Evolutionary conservation across 2,329 filamentous ascomycete genomes (phyloP), one percentile per base, ranked within the genome.

Genomic region (Daldinia eschscholtzii): DNA sequence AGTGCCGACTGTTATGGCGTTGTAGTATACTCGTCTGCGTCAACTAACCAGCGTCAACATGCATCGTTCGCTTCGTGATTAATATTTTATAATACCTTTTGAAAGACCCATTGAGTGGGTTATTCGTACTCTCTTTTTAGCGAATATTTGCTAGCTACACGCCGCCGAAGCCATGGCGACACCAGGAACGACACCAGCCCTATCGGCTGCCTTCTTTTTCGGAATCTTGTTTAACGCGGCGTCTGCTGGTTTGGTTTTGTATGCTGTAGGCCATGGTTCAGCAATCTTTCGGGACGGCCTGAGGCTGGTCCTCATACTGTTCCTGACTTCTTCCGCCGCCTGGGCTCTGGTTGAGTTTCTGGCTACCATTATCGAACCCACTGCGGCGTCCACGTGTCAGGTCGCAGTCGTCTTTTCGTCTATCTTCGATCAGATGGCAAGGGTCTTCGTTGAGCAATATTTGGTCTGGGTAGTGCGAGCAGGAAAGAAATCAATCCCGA

Each of bases 271-370:
- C 72, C 81, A 86, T 81, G 81, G 83, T 75, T 81, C 81, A 67
- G 78, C 83, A 44, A 78, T 87, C 67, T 82, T 86, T 76, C 83
- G 84, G 78, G 85, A 88, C 80, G 85, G 86, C 80, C 83, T 84
- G 86, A 88, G 87, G 87, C 87, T 89, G 86, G 86, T 84, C 86
- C 87, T 89, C 86, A 79, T 84, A 75, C 78, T 81, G 71, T 88
- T 88, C 76, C 82, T 88, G 74, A 68, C 82, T 28, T 81, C 83
- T 64, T 81, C 85, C 33, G 82, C 83, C 71, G 79, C 87, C 56
- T 89, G 87, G 87, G 86, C 86, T 53, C 78, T 85, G 44, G 76
- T 82, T 68, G 83, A 83, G 64, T 89, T 89, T 69, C 78, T 85
- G 61, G 78, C 85, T 30, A 84, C 84, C 26, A 75, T 86, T 60